A percentile compares a stretch with the other conserved stretches of the same genome.
phyloP scores from a whole-genome alignment of 1,284 basidiomycete genomes.

The Trametes polyzona region DNA sequence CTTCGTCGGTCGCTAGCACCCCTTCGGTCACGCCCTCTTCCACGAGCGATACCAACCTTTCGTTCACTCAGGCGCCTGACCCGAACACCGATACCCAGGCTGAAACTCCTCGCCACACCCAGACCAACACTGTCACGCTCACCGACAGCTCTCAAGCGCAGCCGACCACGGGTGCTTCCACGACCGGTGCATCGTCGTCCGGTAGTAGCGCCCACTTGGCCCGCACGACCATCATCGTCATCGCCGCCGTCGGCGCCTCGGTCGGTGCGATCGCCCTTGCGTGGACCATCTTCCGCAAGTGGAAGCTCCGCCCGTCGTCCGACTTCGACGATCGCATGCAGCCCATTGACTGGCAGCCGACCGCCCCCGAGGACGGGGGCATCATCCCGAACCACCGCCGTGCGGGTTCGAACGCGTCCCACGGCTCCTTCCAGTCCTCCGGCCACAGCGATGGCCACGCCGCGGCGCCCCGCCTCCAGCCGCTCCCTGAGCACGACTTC shows the following conservation, averaged over 20 bases:
- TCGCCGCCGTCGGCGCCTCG: conserved; percentile 73
- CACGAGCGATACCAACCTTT: conserved; percentile 4
- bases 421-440: conserved; percentile 69
- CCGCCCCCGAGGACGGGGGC: conserved; percentile 45
- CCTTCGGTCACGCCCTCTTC: conserved; percentile 24
- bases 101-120: conserved; percentile 4
- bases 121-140: conserved; percentile 24
- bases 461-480: conserved; percentile 41
- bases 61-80: conserved; percentile 7
- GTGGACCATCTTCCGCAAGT: conserved; percentile 91
- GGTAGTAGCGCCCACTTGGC: conserved; percentile 37
- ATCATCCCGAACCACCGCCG: conserved; percentile 54
- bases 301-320: conserved; percentile 83
- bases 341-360: conserved; percentile 83
- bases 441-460: conserved; percentile 44
- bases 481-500: conserved; percentile 80
- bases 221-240: conserved; percentile 65
- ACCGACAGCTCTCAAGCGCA: conserved; percentile 18
- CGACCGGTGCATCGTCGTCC: conserved; percentile 17
- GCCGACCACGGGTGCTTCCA: conserved; percentile 13
- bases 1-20: conserved; percentile 18
- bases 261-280: conserved; percentile 71
- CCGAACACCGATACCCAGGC: conserved; percentile 24
- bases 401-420: conserved; percentile 57
- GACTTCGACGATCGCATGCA: conserved; percentile 83